These are phyloP conservation scores for Candida piceae DNA, from an alignment of 805 yeast genomes.

Conservation along the genomic window DNA sequence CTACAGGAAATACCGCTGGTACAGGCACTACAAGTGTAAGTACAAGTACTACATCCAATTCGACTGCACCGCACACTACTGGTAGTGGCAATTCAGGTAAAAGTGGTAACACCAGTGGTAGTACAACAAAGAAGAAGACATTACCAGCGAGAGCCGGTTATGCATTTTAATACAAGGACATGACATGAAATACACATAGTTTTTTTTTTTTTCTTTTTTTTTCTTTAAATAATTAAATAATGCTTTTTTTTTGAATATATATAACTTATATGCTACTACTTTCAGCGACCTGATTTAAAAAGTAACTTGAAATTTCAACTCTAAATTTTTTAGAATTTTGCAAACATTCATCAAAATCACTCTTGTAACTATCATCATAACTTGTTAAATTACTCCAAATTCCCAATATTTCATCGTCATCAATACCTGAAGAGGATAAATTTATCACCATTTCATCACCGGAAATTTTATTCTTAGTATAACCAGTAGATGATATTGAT, in stretches of 20 bases:
- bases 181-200: not conserved
- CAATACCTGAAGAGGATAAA: slow-evolving; percentile 43
- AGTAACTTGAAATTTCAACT: slow-evolving; percentile 39
- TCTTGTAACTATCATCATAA: slow-evolving; percentile 28
- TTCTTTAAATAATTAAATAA: no score
- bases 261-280: no score
- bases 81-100: not conserved
- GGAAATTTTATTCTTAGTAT: slow-evolving; percentile 5
- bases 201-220: not conserved
- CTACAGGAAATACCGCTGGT: no score
- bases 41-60: no score
- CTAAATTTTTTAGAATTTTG: slow-evolving; percentile 43
- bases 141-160: slow-evolving; percentile 9
- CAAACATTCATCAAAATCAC: slow-evolving; percentile 26
- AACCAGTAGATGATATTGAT: slow-evolving; percentile 70
- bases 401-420: slow-evolving; percentile 56
- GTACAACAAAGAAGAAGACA: slow-evolving; percentile 4
- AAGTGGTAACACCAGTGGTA: not conserved
- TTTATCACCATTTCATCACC: slow-evolving; percentile 26
- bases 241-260: no score
- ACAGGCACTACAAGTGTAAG: no score
- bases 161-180: not conserved
- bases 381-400: slow-evolving; percentile 44
- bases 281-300: slow-evolving; percentile 28
- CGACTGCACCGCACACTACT: no score